Base-by-base conservation (phyloP, 2,329 filamentous ascomycete species). In the Elsinoe necatrix region DNA sequence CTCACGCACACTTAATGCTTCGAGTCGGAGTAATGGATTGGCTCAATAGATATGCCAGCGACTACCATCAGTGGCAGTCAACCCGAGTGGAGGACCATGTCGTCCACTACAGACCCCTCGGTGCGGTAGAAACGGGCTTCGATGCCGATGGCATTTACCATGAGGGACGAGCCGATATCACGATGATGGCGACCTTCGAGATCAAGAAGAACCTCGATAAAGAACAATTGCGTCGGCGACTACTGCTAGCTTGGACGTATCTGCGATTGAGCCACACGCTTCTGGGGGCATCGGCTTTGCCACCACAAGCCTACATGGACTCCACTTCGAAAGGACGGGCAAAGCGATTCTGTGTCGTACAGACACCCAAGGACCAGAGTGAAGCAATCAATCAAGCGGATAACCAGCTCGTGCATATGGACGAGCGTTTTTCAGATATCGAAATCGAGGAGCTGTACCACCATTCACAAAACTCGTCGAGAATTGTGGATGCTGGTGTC, bases 81-180 rank as follows among this genome's bases (percentile, higher is more conserved):
- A 23, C 52, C 3, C 50, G 45, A 14, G 8, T 59, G 1, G 57
- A 63, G 47, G 66, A 64, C 14, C 56, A 56, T 31, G 58, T 57
- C 29, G 58, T 61, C 12, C 72, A 69, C 57, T 63, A 63, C 16
- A 65, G 73, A 7, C 72, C 72, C 0, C 59, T 75, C 1, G 75
- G 75, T 0, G 64, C 75, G 4, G 70, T 76, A 0, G 75, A 77
- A 57, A 68, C 64, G 1, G 68, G 68, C 9, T 77, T 77, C 63
- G 73, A 77, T 58, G 61, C 63, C 0, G 75, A 77, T 62, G 75
- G 75, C 2, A 60, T 65, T 4, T 68, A 73, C 48, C 74, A 66
- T 52, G 73, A 73, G 56, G 75, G 75, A 4, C 65, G 74, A 54
- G 75, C 75, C 18, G 75, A 77, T 55, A 69, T 76, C 59, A 74